These are phyloP conservation scores for Irpex sp. DNA, from an alignment of 1,284 basidiomycete species.

Conservation along the genomic window DNA sequence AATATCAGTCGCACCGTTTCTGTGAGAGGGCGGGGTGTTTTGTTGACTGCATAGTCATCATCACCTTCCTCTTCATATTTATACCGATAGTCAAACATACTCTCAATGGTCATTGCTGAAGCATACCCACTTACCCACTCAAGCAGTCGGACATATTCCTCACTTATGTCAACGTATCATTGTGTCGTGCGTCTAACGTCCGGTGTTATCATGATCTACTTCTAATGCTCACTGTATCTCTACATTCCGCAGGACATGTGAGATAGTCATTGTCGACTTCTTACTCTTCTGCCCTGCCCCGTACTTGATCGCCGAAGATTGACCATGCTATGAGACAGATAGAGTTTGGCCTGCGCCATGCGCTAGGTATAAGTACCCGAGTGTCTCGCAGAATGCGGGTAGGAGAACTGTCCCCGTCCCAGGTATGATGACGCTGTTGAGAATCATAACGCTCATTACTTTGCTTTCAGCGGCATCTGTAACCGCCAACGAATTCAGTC, in stretches of 20 bases:
- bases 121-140: too few relatives aligned
- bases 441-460: background rate
- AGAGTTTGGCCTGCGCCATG: too few relatives aligned
- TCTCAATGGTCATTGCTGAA: too few relatives aligned
- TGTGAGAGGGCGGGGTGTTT: too few relatives aligned
- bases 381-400: background rate
- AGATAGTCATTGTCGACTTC: background rate
- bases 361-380: too few relatives aligned
- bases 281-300: background rate
- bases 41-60: too few relatives aligned
- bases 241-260: background rate
- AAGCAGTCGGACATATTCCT: too few relatives aligned
- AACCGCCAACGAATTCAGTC: background rate
- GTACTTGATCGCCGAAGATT: background rate
- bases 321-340: background rate
- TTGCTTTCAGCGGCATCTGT: background rate
- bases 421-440: background rate
- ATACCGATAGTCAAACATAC: too few relatives aligned
- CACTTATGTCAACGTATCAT: too few relatives aligned
- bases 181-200: too few relatives aligned
- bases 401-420: background rate
- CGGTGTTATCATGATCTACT: background rate
- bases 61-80: too few relatives aligned
- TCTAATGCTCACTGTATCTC: background rate
- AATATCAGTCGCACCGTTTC: too few relatives aligned